Evolutionary conservation across 202 grass and related monocot species (phyloP), one percentile per base, ranked within the genome.

Genomic region (Saccharum hybrid): DNA sequence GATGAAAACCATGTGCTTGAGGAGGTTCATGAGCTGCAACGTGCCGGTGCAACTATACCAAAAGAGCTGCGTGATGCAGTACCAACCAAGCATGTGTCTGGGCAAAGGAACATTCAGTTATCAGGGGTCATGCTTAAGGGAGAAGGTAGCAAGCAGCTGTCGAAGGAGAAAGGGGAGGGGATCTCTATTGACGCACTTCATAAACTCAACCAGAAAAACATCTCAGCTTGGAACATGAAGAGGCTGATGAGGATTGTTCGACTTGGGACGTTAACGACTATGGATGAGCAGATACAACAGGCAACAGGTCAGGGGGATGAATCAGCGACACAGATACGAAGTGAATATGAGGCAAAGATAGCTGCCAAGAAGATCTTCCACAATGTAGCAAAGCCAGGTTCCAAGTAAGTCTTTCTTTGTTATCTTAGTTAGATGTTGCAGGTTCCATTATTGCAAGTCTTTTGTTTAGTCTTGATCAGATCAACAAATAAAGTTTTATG

Each of bases 161-260:
- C 75, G 0, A 90, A 67, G 59, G 68, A 80, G 43, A 84, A 88
- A 62, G 77, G 62, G 36, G 82, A 89, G 41, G 94, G 90, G 22
- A 94, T 98, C 52, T 87, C 86, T 2, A 90, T 98, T 15, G 91
- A 91, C 22, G 66, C 87, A 54, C 93, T 98, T 33, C 91, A 92
- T 66, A 96, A 82, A 68, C 82, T 98, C 66, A 98, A 96, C 75
- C 92, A 92, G 72, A 93, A 83, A 43, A 96, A 96, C 5, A 76
- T 98, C 51, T 98, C 96, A 5, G 93, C 96, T 43, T 98, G 96
- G 96, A 92, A 88, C 73, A 98, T 98, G 96, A 98, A 91, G 66
- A 88, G 83, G 77, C 54, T 98, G 77, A 92, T 94, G 89, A 89
- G 86, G 88, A 94, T 92, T 72, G 90, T 92, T 67, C 88, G 92